These are phyloP conservation scores for Chernovozyma aurita DNA, from an alignment of 1,139 yeast genomes.

Conservation along the genomic window DNA sequence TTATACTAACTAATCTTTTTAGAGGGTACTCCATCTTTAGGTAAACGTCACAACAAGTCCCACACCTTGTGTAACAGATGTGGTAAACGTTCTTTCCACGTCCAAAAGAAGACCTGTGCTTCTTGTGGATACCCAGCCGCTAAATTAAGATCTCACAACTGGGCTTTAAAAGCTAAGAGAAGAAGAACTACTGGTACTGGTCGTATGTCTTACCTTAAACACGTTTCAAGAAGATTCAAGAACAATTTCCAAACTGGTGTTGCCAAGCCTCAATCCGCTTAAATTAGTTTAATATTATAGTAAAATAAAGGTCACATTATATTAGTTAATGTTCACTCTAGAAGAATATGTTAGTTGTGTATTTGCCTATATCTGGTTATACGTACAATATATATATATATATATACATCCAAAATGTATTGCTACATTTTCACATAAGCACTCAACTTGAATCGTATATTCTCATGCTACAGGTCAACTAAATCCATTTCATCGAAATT, in stretches of 20 bases:
- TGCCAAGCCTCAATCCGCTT: constrained; percentile 54
- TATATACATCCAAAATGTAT: constrained; percentile 62
- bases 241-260: constrained; percentile 96
- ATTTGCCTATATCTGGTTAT: constrained; percentile 74
- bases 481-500: constrained; percentile 23
- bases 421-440: constrained; percentile 70
- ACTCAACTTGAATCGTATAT: too few species aligned
- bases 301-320: constrained; percentile 9
- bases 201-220: constrained; percentile 98
- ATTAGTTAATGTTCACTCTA: too few species aligned
- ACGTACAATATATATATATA: too few species aligned
- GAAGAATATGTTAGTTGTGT: constrained; percentile 60
- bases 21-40: constrained; percentile 99
- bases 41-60: constrained; percentile 99
- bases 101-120: constrained; percentile 98
- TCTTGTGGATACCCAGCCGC: constrained; percentile 99
- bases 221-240: constrained; percentile 96
- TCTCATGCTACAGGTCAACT: constrained; percentile 8
- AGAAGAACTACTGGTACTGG: constrained; percentile 99
- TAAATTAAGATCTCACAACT: constrained; percentile 97
- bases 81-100: constrained; percentile 98
- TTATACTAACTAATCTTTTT: too few species aligned
- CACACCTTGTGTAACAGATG: constrained; percentile 99
- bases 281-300: constrained; percentile 16
- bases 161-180: constrained; percentile 99